Evolutionary conservation across 129 eudicot genomes (phyloP), one percentile per base, ranked within the genome.

Genomic region (Saposhnikovia divaricata): DNA sequence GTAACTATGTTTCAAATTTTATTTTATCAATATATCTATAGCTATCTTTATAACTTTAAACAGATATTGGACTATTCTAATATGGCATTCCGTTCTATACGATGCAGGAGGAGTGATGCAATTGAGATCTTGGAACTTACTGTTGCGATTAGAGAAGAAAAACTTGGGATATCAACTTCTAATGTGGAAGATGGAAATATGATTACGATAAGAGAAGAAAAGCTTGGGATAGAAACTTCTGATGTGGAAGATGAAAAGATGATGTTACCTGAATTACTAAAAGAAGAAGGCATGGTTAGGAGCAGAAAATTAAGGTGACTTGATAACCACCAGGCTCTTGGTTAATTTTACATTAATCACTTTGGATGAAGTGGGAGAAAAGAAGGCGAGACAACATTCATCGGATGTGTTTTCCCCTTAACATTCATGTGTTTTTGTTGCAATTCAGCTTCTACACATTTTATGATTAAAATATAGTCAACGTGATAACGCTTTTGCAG

Each of bases 161-260:
- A 87, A 86, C 92, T 94, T 13, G 97, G 96, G 71, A 94, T 97
- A 43, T 93, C 97, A 10, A 89, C 91, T 86, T 90, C 93, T 9
- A 91, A 90, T 42, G 97, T 87, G 57, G 90, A 90, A 68, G 97
- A 91, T 48, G 98, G 91, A 85, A 91, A 85, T 80, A 76, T 86
- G 53, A 86, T 90, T 4, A 87, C 81, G 72, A 80, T 87, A 87
- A 87, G 98, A 80, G 98, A 94, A 85, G 98, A 91, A 87, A 91
- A 87, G 87, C 92, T 91, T 9, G 97, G 97, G 72, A 94, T 97
- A 43, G 96, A 96, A 10, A 89, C 90, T 86, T 90, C 93, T 6
- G 92, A 90, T 43, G 96, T 89, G 59, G 90, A 90, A 69, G 97
- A 91, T 44, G 98, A 94, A 85, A 91, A 86, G 81, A 77, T 85